phyloP scores from a whole-genome alignment of 805 yeast genomes.

The Metschnikowia dekortorum region DNA sequence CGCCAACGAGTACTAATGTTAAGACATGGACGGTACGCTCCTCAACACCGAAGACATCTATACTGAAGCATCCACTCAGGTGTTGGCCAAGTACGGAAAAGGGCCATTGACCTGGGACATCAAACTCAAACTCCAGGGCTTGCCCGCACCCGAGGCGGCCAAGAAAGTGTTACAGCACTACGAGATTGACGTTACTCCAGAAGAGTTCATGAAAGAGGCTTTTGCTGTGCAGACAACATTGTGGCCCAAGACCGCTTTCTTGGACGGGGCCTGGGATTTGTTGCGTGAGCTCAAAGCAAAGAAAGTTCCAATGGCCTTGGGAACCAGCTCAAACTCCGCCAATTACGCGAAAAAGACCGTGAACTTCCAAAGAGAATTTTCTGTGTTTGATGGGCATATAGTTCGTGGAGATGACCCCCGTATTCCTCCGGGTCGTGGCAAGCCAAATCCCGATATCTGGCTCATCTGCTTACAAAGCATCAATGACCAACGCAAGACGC shows the following conservation, averaged over 20 bases:
- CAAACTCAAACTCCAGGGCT: constrained; percentile 82
- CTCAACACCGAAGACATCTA: constrained; percentile 90
- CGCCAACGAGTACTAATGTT: background rate
- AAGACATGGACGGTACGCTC: constrained; percentile 93
- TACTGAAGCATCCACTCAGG: constrained; percentile 68
- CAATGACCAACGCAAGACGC: constrained; percentile 47
- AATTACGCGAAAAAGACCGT: constrained; percentile 71
- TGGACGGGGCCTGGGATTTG: constrained; percentile 84
- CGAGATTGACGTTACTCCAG: constrained; percentile 52
- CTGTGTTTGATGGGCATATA: constrained; percentile 56
- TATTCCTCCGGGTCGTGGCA: constrained; percentile 81
- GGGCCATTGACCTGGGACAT: constrained; percentile 89
- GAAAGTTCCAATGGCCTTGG: constrained; percentile 78
- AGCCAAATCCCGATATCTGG: constrained; percentile 95
- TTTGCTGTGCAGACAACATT: constrained; percentile 48
- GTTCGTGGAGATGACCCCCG: constrained; percentile 89
- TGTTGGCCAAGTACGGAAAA: constrained; percentile 63
- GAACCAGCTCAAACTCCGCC: constrained; percentile 70
- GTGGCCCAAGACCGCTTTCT: constrained; percentile 63
- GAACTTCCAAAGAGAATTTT: constrained; percentile 62
- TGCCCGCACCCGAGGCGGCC: constrained; percentile 79
- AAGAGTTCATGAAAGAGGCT: constrained; percentile 54
- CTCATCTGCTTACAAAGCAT: constrained; percentile 67
- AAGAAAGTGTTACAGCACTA: constrained; percentile 63
- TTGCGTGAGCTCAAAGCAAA: constrained; percentile 47